Conservation (phyloP, 768 basidiomycete genomes). For the Tricholoma bakamatsutake region DNA sequence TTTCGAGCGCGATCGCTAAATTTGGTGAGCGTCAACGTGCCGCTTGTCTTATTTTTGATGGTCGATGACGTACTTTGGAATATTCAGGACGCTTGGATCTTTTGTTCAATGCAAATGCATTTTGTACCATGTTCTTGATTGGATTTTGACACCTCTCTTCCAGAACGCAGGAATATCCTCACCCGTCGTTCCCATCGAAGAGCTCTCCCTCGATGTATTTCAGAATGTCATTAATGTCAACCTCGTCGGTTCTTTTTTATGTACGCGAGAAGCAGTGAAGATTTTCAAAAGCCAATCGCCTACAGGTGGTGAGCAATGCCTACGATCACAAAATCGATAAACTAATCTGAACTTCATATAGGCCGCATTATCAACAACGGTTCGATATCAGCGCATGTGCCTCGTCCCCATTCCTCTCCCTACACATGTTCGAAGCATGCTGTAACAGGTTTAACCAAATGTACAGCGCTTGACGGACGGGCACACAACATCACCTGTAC, state of each 20-base stretch:
- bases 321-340: neutral
- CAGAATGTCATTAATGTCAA: slow-evolving; percentile 66
- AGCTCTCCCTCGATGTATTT: slow-evolving; percentile 55
- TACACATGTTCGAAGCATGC: slow-evolving; percentile 84
- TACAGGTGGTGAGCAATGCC: slow-evolving; percentile 48
- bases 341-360: slow-evolving; percentile 14
- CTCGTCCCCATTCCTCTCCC: slow-evolving; percentile 55
- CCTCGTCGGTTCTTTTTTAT: slow-evolving; percentile 67
- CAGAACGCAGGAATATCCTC: slow-evolving; percentile 73
- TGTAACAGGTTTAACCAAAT: slow-evolving; percentile 70
- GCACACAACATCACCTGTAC: slow-evolving; percentile 68
- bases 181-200: slow-evolving; percentile 47
- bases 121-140: neutral
- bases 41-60: neutral
- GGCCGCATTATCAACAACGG: slow-evolving; percentile 86
- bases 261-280: slow-evolving; percentile 68
- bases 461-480: slow-evolving; percentile 72
- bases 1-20: slow-evolving; percentile 41
- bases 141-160: neutral
- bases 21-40: slow-evolving; percentile 50
- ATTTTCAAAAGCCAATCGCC: slow-evolving; percentile 72
- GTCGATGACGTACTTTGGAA: slow-evolving; percentile 1
- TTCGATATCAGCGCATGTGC: slow-evolving; percentile 65
- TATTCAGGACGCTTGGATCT: slow-evolving; percentile 59
- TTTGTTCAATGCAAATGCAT: slow-evolving; percentile 57